Evolutionary conservation across 257 asterid species (phyloP).

Genomic region (Thymus mandschuricus): DNA sequence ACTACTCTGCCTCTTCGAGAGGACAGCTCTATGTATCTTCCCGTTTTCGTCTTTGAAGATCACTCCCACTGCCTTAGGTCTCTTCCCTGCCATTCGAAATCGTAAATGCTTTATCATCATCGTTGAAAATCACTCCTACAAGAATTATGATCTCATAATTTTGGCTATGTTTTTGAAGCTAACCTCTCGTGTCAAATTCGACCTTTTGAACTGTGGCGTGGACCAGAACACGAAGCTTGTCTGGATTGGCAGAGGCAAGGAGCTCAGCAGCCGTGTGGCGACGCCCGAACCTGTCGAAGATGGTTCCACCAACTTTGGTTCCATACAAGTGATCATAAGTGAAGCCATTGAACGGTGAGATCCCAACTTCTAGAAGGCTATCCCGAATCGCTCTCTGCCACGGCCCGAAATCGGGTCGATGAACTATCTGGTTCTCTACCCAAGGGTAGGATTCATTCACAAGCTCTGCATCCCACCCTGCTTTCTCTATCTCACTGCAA

Average conservation of each 20-base stretch:
- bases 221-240: constrained; percentile 65
- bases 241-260: constrained; percentile 70
- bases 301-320: constrained; percentile 96
- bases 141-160: not conserved
- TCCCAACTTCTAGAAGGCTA: constrained; percentile 74
- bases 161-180: constrained; percentile 1
- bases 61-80: constrained; percentile 77
- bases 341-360: constrained; percentile 95
- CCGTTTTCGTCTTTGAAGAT: constrained; percentile 86
- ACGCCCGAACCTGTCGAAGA: constrained; percentile 79
- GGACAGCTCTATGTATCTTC: constrained; percentile 59
- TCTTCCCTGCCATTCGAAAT: constrained; percentile 48
- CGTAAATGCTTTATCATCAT: not conserved
- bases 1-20: constrained; percentile 67
- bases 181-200: constrained; percentile 69
- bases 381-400: constrained; percentile 85
- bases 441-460: constrained; percentile 90
- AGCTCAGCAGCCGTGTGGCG: constrained; percentile 96
- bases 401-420: constrained; percentile 66
- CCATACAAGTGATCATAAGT: constrained; percentile 90
- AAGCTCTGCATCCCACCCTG: constrained; percentile 84
- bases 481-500: constrained; percentile 63
- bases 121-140: too few relatives aligned
- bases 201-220: constrained; percentile 81
- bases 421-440: constrained; percentile 93